Evolutionary conservation across 208 protist species (phyloP).

Genomic region (Trypanosoma platydactyli): DNA sequence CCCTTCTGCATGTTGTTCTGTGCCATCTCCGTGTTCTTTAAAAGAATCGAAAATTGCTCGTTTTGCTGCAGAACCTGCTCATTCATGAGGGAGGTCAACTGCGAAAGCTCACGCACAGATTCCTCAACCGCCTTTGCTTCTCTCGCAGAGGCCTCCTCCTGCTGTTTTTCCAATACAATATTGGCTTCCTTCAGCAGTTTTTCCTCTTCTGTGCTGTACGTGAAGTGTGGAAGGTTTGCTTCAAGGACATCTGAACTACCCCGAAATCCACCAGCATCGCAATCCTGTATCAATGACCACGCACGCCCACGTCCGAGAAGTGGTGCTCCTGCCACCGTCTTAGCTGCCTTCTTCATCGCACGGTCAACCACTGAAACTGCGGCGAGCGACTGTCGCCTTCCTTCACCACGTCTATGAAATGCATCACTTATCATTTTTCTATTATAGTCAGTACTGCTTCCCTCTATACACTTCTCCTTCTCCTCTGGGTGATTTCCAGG

Average conservation of each 20-base stretch:
- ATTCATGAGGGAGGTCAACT: conserved; percentile 85
- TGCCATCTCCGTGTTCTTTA: conserved; percentile 68
- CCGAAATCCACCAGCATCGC: background rate
- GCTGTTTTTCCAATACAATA: conserved; percentile 46
- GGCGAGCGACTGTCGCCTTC: background rate
- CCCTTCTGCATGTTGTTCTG: conserved; percentile 68
- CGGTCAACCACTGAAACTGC: conserved; percentile 22
- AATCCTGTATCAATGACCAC: conserved; percentile 16
- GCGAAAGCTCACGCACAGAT: conserved; percentile 81
- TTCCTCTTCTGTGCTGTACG: conserved; percentile 49
- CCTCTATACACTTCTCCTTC: background rate
- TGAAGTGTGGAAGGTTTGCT: conserved; percentile 14
- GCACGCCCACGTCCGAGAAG: background rate
- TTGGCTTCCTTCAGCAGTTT: conserved; percentile 41
- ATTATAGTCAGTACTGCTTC: background rate
- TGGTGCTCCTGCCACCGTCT: conserved; percentile 13
- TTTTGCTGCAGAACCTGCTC: conserved; percentile 78
- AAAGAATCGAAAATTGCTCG: conserved; percentile 78
- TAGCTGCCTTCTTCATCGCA: conserved; percentile 27
- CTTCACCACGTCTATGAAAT: background rate
- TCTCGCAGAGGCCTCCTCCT: conserved; percentile 49
- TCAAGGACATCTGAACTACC: background rate
- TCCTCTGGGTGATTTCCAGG: background rate
- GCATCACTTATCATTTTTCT: background rate
- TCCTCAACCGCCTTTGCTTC: conserved; percentile 75